Evolutionary conservation across 306 rosid genomes (phyloP), one percentile per base, ranked within the genome.

Genomic region (Vachellia collinsii): DNA sequence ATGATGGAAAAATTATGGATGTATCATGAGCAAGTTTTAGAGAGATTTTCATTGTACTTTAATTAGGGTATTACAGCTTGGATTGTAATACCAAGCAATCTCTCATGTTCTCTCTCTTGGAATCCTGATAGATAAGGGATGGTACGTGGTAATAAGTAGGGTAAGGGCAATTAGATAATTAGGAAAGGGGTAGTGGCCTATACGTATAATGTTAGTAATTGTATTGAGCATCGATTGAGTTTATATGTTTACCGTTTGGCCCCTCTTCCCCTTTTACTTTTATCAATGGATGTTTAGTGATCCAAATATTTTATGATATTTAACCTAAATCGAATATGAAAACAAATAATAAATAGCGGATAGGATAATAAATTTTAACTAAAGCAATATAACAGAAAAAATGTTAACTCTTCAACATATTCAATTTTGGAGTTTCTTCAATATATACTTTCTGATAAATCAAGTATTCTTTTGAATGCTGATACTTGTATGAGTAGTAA

Each of bases 381-480:
- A 17, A n/a, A 54, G 7, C 23, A n/a, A n/a, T 54, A 54, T 6
- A 51, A 51, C 59, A 51, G 59, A 54, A 54, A 19, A 54, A 54
- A 19, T 7, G 7, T 19, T 54, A 17, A 54, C 19, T 54, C 22
- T 54, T n/a, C 25, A 54, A 54, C 61, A 19, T 62, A 47, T 37
- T 80, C 44, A 80, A 37, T 17, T 25, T 6, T 63, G 43, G 67
- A 61, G 38, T 23, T 61, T 61, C 67, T 23, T 61, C 37, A 23
- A 25, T 11, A 61, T 61, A 13, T 58, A 3, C 36, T 58, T 22
- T 22, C 29, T 4, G 36, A 22, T 58, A 5, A 11, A 22, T 58
- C 22, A 20, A 58, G 29, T 8, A 54, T n/a, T 80, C 46, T 42
- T 53, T 19, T 36, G 23, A 7, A 67, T 66, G 19, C 10, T 54